Conservation (phyloP, 257 asterid species). For the Capsicum chinense region DNA sequence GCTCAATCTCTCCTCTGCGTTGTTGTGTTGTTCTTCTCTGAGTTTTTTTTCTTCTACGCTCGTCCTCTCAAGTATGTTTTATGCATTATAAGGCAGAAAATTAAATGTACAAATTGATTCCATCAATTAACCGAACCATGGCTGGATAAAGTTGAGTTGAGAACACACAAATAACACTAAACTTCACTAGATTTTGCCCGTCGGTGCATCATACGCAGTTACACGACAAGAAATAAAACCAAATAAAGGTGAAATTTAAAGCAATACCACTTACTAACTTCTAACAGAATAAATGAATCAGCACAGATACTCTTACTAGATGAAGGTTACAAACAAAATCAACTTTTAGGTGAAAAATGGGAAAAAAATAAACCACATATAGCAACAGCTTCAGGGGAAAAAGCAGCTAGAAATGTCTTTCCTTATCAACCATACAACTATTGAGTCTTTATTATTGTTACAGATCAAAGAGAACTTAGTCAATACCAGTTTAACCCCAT, state of each 20-base stretch:
- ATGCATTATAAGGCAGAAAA: conserved; percentile 13
- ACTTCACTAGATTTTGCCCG: neutral
- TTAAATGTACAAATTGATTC: neutral
- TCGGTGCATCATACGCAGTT: neutral
- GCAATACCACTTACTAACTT: neutral
- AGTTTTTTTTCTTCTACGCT: no score
- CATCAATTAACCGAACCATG: neutral
- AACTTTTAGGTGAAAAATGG: neutral
- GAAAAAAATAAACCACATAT: neutral
- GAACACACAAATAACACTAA: neutral
- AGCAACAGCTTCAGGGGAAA: neutral
- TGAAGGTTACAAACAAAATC: neutral
- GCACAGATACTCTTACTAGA: neutral
- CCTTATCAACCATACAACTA: neutral
- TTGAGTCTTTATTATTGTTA: neutral
- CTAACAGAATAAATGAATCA: neutral
- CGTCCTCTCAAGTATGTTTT: no score
- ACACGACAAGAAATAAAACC: neutral
- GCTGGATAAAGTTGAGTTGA: neutral
- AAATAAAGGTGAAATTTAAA: neutral
- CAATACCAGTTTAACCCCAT: neutral
- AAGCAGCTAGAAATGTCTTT: neutral
- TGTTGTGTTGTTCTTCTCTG: no score
- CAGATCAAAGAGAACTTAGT: neutral
- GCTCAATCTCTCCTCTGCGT: no score